Evolutionary conservation across 805 yeast species (phyloP).

Genomic region (Pichia ethanolica): DNA sequence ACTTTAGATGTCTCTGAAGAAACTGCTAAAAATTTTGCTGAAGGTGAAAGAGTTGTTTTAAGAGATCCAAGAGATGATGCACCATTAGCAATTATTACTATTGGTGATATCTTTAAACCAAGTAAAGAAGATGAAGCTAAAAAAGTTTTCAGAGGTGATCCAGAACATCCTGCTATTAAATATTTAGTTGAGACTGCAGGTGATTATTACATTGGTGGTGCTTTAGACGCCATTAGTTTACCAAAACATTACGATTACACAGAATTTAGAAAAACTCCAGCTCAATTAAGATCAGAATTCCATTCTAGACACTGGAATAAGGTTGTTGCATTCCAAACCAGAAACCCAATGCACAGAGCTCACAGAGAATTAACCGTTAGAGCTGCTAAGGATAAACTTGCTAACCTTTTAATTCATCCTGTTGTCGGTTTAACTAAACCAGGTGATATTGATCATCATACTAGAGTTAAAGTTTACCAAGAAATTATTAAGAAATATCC

Average conservation of each 20-base stretch:
- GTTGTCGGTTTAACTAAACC: conserved; percentile 97
- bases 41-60: conserved; percentile 61
- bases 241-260: conserved; percentile 90
- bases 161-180: conserved; percentile 88
- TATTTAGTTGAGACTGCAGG: conserved; percentile 70
- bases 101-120: conserved; percentile 74
- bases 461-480: conserved; percentile 92
- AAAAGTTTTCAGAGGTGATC: conserved; percentile 90
- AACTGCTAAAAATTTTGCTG: conserved; percentile 38
- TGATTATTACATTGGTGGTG: conserved; percentile 84
- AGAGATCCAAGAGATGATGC: conserved; percentile 76
- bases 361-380: conserved; percentile 93
- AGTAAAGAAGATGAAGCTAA: conserved; percentile 74
- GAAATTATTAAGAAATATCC: conserved; percentile 91
- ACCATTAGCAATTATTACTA: conserved; percentile 73
- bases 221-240: conserved; percentile 70
- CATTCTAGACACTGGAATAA: conserved; percentile 72
- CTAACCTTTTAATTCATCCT: conserved; percentile 87
- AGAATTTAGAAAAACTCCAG: conserved; percentile 81
- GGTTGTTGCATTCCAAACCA: conserved; percentile 94
- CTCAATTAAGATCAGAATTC: conserved; percentile 83
- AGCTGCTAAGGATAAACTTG: conserved; percentile 90
- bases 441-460: conserved; percentile 96
- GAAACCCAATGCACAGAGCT: conserved; percentile 99
- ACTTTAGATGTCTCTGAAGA: conserved; percentile 65